Evolutionary conservation across 371 early-diverging fungal species (phyloP), one percentile per base, ranked within the genome.

Genomic region (Rhizopus stolonifer): DNA sequence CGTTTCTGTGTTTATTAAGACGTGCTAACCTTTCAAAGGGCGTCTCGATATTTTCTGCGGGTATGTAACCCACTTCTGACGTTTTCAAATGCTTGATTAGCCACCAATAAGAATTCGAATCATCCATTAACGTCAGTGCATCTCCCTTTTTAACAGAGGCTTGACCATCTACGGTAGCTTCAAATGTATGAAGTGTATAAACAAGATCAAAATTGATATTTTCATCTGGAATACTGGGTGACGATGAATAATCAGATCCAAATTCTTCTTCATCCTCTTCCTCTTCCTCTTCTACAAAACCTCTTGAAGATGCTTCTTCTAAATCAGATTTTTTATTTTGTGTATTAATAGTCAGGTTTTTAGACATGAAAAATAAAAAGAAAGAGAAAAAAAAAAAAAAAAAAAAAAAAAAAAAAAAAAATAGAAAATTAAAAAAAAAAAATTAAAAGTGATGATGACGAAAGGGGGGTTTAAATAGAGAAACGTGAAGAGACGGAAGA

Each of bases 51-150:
- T 91, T 94, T 60, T 94, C 94, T 4, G 95, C 95, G 4, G 95
- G 96, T 36, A 95, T 91, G 59, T 94, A 95, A 2, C 96, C 96
- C 50, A 94, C 89, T 67, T 90, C 88, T 24, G 81, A 84, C 15
- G 84, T 85, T 58, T 88, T 87, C 19, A 90, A 71, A 40, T 88
- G 87, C 66, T 88, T 83, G 23, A 95, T 92, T 17, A 94, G 70
- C 96, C 96, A 95, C 96, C 96, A 95, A 74, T 95, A 94, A 32
- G 85, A 84, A 67, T 95, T 93, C 11, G 85, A 75, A 63, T 95
- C 96, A 65, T 95, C 94, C 34, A 94, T 69, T 49, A 95, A 78
- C 44, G 84, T 88, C 54, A 95, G 72, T 33, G 86, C 74, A 51
- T 94, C 94, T 55, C 89, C 89, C 54, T 90, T 86, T 23, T 87